Percentiles rank a stretch among this genome's conserved stretches.
Evolutionary conservation across 176 grass and related monocot genomes (phyloP).

Genomic region (Cenchrus purpureus): DNA sequence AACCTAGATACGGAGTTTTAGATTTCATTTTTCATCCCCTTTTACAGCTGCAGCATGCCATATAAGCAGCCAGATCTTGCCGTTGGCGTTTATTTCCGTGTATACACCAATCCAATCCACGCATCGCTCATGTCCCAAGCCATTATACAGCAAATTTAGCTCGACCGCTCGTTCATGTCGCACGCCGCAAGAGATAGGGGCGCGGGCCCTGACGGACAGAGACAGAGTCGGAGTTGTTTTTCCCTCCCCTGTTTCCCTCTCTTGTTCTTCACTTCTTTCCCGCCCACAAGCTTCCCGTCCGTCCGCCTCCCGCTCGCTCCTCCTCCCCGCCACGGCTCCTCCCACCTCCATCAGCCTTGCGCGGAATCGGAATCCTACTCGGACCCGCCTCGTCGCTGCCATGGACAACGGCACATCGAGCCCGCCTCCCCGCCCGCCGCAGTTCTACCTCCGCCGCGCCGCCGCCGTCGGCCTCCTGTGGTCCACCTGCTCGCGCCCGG

Average conservation of each 20-base stretch:
- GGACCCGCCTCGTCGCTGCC: neutral
- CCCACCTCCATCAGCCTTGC: neutral
- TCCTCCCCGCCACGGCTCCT: slow-evolving; percentile 30
- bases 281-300: slow-evolving; percentile 29
- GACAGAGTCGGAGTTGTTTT: slow-evolving; percentile 49
- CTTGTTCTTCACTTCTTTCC: neutral
- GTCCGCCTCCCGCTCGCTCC: slow-evolving; percentile 12
- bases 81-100: too few relatives aligned
- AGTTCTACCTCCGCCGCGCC: too few relatives aligned
- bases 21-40: too few relatives aligned
- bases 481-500: slow-evolving; percentile 37
- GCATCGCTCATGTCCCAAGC: too few relatives aligned
- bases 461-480: slow-evolving; percentile 45
- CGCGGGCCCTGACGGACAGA: too few relatives aligned
- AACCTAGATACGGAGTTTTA: too few relatives aligned
- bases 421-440: neutral
- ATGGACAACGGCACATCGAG: slow-evolving; percentile 54
- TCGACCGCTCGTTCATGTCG: too few relatives aligned
- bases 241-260: slow-evolving; percentile 39
- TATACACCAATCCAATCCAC: too few relatives aligned
- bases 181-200: too few relatives aligned
- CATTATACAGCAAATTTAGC: too few relatives aligned
- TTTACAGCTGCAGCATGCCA: too few relatives aligned
- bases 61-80: too few relatives aligned
- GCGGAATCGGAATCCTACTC: slow-evolving; percentile 24